phyloP scores from a whole-genome alignment of 805 yeast genomes.

The Hanseniaspora pseudoguilliermondii region DNA sequence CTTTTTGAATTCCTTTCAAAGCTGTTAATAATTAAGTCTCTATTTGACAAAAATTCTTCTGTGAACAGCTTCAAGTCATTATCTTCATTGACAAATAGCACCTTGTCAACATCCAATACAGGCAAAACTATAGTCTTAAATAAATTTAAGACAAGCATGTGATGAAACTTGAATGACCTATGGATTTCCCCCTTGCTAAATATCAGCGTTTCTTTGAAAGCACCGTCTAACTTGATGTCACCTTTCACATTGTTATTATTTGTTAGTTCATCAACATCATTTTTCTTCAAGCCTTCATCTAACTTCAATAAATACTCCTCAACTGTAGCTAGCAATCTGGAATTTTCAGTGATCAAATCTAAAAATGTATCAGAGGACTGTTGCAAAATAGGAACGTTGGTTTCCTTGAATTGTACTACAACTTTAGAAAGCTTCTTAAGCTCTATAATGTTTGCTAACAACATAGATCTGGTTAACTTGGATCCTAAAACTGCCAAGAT shows the following conservation, averaged over 20 bases:
- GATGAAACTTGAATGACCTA: conserved; percentile 25
- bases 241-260: conserved; percentile 11
- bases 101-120: conserved; percentile 22
- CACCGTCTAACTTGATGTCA: conserved; percentile 2
- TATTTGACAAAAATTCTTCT: conserved; percentile 23
- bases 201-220: conserved; percentile 29
- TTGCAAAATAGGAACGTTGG: conserved; percentile 21
- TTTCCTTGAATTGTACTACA: conserved; percentile 15
- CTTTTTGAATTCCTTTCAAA: conserved; percentile 28
- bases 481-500: conserved; percentile 50
- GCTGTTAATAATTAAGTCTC: conserved; percentile 21
- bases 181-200: conserved; percentile 54
- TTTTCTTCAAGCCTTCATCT: conserved; percentile 23
- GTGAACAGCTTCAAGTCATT: conserved; percentile 23
- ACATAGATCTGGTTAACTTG: conserved; percentile 56
- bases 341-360: conserved; percentile 13
- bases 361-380: conserved; percentile 20
- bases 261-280: conserved; percentile 23
- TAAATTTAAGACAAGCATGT: conserved; percentile 22
- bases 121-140: conserved; percentile 24
- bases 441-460: conserved; percentile 54
- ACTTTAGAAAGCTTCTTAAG: conserved; percentile 33
- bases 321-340: conserved; percentile 23
- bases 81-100: conserved; percentile 23
- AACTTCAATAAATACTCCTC: conserved; percentile 29